Base-by-base conservation (phyloP, 2,329 filamentous ascomycete genomes). In the Cordyceps cicadae region DNA sequence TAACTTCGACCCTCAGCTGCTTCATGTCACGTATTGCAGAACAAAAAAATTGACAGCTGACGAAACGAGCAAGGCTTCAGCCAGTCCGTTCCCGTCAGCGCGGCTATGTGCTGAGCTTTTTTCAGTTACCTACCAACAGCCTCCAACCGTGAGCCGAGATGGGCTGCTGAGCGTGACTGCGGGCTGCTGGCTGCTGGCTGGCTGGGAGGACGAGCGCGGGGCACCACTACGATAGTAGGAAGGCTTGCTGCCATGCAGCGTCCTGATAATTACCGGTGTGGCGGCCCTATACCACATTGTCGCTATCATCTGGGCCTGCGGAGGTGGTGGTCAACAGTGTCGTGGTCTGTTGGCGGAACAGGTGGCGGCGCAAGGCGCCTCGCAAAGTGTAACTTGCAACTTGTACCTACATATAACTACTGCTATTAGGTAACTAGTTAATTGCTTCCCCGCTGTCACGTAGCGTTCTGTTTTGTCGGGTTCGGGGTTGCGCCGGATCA, bases 401-500 rank as follows among this genome's bases (percentile, higher is more conserved):
- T 43, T 60, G 58, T 51, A n/a, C n/a, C n/a, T n/a, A n/a, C n/a
- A n/a, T n/a, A n/a, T n/a, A n/a, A n/a, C n/a, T n/a, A n/a, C n/a
- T n/a, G n/a, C n/a, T n/a, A n/a, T n/a, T n/a, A n/a, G n/a, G n/a
- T 24, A 24, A 24, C 24, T 24, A 24, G 24, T 24, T 24, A 24
- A 24, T 60, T 50, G 41, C 37, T 54, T 41, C 52, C 57, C 53
- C 59, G 59, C 53, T 61, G 59, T 61, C 59, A 61, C 59, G 59
- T 61, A 61, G 59, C 53, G 46, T 53, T 60, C 7, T 37, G 7
- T 12, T 24, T 24, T 24, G 24, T 24, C 24, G 4, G 24, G 24
- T 24, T 37, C 14, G 34, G 9, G 34, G 21, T 51, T 21, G 41
- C 48, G 39, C 39, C 41, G 49, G 41, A 29, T 48, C 19, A 26